A percentile compares a stretch with the other conserved stretches of the same genome.
Conservation (phyloP, 305 asterid species). For the Solanum chacoense region DNA sequence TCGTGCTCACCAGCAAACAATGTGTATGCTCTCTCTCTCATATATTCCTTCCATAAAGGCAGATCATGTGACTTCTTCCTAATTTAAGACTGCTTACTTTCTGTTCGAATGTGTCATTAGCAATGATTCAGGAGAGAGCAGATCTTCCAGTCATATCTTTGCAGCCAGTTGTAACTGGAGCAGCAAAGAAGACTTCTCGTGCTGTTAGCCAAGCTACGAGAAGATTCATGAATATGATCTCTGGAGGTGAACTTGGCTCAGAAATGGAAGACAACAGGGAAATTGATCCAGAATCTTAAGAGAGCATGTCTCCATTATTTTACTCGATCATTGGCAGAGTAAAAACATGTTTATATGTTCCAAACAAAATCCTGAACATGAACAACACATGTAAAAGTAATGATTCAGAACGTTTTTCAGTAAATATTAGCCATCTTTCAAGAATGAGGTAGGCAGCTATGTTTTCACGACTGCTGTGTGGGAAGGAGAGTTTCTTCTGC, state of each 20-base stretch:
- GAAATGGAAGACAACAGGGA: conserved; percentile 22
- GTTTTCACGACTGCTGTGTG: background rate
- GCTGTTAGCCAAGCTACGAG: conserved; percentile 73
- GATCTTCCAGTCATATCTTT: conserved; percentile 73
- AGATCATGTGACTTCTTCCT: background rate
- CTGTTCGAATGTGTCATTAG: conserved; percentile 22
- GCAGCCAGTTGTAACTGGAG: conserved; percentile 79
- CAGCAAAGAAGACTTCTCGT: conserved; percentile 78
- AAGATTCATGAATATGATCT: conserved; percentile 50
- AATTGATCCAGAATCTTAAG: background rate
- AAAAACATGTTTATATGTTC: background rate
- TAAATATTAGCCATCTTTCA: background rate
- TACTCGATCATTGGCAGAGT: background rate
- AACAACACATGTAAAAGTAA: background rate
- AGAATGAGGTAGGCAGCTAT: background rate
- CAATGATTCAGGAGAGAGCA: conserved; percentile 91
- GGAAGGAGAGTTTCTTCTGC: background rate
- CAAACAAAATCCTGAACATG: background rate
- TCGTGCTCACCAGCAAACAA: conserved; percentile 65
- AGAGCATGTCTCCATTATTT: background rate
- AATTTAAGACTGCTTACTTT: background rate
- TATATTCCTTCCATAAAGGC: background rate
- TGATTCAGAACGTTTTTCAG: background rate
- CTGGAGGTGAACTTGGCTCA: conserved; percentile 39
- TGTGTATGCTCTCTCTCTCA: conserved; percentile 40